Evolutionary conservation across 2,329 filamentous ascomycete genomes (phyloP), one percentile per base, ranked within the genome.

Genomic region (Fusarium sp.): DNA sequence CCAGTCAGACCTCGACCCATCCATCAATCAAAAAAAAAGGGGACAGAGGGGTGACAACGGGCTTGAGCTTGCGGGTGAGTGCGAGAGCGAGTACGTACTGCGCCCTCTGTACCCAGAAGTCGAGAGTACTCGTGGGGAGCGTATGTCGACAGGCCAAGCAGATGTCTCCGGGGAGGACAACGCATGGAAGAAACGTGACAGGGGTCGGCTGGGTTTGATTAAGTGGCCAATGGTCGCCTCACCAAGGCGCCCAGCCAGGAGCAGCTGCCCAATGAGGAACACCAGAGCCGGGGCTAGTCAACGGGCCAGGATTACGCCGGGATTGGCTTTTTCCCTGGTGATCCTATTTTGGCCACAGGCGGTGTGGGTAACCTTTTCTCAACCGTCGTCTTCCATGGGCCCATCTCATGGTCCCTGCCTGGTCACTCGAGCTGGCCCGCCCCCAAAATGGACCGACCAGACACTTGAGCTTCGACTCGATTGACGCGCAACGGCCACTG

Each of bases 171-270:
- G 74, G 75, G 69, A 80, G 79, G 79, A 77, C 83, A 82, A 81
- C 79, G 82, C 82, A 85, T 85, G 82, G 81, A 78, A 82, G 79
- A 83, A 83, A 83, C 78, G 81, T 82, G 83, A 84, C 81, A 83
- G 79, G 83, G 83, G 75, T 76, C 74, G 70, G 75, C 79, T 79
- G 80, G 79, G 80, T 82, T 81, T 82, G 80, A 87, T 86, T 81
- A 83, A 82, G 76, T 79, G 80, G 72, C 85, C 85, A 87, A 87
- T 87, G 79, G 80, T 75, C 74, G 76, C 63, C 57, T 69, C 70
- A 73, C 57, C 67, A 72, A 62, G 70, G 78, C 77, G 77, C 77
- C 78, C 80, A 80, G 80, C 78, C 77, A 78, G 80, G 78, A 78
- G 75, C 75, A 79, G 73, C 77, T 84, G 80, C 83, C 85, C 82